Base-by-base conservation (phyloP, 805 yeast species). In the Nematodospora valgi region DNA sequence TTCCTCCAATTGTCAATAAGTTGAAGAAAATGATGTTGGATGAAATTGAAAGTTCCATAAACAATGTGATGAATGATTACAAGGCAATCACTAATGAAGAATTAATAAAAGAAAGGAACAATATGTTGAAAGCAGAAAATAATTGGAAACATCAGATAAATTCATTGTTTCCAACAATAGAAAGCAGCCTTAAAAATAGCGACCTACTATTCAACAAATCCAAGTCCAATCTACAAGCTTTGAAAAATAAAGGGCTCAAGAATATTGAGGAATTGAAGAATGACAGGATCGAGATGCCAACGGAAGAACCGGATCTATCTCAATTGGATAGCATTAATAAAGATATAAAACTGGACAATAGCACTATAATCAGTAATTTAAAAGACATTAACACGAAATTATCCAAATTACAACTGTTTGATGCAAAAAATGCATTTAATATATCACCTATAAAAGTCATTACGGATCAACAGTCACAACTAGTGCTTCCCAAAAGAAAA, bases 361-460 rank as follows among this genome's bases (percentile, higher is more conserved):
- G 22, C 7, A 9, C n/a, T 8, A 12, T 27, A 15, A 27, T 18
- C 6, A 4, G 7, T 8, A 28, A 31, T 15, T 24, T 37, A 11
- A 28, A 13, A 23, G 18, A 32, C 18, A 30, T 34, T 11, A 34
- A 29, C 11, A 23, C 12, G 12, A 34, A 35, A 11, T 23, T 28
- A 13, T 4, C 12, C 14, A 34, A 13, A 18, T 26, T 34, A 22
- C 30, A 32, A 27, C 29, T 13, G 19, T 29, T 34, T 21, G 41
- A 38, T 26, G 27, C 24, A 3, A 33, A 29, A 27, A 30, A 27
- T 27, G 30, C 38, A 13, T 33, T 38, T 11, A 33, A 30, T 22
- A 9, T 38, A 17, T 28, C 38, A 7, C 37, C 41, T 12, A 16
- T n/a, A 9, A 16, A n/a, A 18, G 17, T 26, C 20, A 21, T 9